Evolutionary conservation across 2,329 filamentous ascomycete genomes (phyloP), one percentile per base, ranked within the genome.

Genomic region (Fusarium multiceps): DNA sequence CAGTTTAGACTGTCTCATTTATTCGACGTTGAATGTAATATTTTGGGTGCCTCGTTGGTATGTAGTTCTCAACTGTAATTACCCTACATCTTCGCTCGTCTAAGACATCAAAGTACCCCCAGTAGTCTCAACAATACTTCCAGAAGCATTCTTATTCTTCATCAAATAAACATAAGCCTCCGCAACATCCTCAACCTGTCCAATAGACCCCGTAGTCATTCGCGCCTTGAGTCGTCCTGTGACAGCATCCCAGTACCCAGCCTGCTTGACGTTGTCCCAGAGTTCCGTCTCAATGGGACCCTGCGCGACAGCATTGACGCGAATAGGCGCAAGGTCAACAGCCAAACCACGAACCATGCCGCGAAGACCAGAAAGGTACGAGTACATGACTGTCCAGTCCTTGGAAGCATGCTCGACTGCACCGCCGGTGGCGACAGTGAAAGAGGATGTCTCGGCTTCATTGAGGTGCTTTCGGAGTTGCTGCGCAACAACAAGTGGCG

Each of bases 111-210:
- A 23, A 21, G 65, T 72, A 18, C 68, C 68, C 28, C 68, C 68
- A 18, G 64, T 71, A n/a, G 68, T 72, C 51, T 72, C 65, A 48
- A 71, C 43, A 45, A 70, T 47, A 21, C 67, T 71, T 30, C 71
- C 71, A 18, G 71, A 72, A 11, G 60, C 42, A 4, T 70, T 72
- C 48, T 60, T 55, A 32, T 73, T 71, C 66, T 73, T 73, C 71
- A 73, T 73, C n/a, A 63, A 28, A 25, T 73, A 73, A 21, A 73
- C 20, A 56, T 73, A 73, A 9, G 66, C 63, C 59, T 73, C 71
- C 0, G 63, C 68, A 3, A 72, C 66, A 49, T 73, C 71, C 21
- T 73, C 66, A 9, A 69, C 59, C 27, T 69, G 47, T 0, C 68
- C 68, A 14, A 73, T 41, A 4, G 40, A 18, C 0, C 71, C 71